These are phyloP conservation scores for Lentinula raphanica DNA, from an alignment of 768 basidiomycete genomes.

Conservation along the genomic window DNA sequence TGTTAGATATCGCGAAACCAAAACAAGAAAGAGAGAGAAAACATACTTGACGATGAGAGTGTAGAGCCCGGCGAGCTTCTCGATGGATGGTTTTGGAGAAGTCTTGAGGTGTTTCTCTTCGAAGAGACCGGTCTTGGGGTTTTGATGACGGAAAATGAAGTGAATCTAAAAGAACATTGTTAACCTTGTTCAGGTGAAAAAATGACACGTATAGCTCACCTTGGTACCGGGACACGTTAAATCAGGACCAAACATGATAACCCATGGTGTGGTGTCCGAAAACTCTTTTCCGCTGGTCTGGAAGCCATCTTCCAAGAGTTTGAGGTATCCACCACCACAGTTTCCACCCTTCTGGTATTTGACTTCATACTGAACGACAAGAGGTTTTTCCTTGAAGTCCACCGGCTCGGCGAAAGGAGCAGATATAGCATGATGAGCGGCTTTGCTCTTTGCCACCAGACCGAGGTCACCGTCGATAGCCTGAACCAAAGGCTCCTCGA, in stretches of 20 bases:
- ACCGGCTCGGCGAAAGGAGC: conserved; percentile 78
- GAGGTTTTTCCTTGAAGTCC: conserved; percentile 76
- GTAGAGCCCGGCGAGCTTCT: conserved; percentile 90
- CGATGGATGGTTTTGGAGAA: conserved; percentile 80
- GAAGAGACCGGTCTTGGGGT: conserved; percentile 83
- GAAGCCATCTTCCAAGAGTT: conserved; percentile 91
- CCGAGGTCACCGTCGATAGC: conserved; percentile 84
- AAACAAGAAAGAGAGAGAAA: not conserved
- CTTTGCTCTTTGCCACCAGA: conserved; percentile 94
- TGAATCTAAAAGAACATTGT: conserved; percentile 56
- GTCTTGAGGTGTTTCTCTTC: conserved; percentile 95
- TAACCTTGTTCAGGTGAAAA: not conserved
- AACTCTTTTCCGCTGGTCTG: conserved; percentile 92
- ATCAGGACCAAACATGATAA: conserved; percentile 97
- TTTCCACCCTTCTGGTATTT: conserved; percentile 99
- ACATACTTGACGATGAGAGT: conserved; percentile 88
- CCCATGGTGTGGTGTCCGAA: conserved; percentile 90
- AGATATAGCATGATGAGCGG: conserved; percentile 98
- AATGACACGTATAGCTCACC: conserved; percentile 34
- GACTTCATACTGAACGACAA: conserved; percentile 98
- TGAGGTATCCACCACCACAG: conserved; percentile 98
- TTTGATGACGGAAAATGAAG: conserved; percentile 99
- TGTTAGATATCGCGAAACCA: not conserved
- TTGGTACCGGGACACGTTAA: conserved; percentile 89
- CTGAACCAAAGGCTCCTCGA: conserved; percentile 78